phyloP scores from a whole-genome alignment of 176 grass and related monocot species.

The Alloteropsis semialata region DNA sequence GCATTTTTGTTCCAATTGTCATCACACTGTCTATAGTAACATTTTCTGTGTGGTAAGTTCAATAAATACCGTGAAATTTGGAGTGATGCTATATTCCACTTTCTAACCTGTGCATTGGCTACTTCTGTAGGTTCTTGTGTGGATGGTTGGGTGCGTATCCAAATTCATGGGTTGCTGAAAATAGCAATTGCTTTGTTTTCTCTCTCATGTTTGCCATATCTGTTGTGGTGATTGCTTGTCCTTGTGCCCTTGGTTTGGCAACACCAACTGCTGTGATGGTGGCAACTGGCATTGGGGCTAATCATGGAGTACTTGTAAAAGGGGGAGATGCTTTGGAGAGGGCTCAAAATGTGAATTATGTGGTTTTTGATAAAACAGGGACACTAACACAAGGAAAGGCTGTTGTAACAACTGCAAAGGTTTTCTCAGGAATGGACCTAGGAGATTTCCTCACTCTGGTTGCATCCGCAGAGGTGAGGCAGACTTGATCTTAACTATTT shows the following conservation, averaged over 20 bases:
- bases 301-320: slow-evolving; percentile 89
- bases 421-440: slow-evolving; percentile 87
- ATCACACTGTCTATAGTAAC: slow-evolving; percentile 87
- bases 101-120: slow-evolving; percentile 22
- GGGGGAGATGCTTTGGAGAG: slow-evolving; percentile 95
- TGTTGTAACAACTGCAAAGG: slow-evolving; percentile 80
- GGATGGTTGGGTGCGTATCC: slow-evolving; percentile 87
- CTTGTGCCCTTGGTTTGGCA: slow-evolving; percentile 93
- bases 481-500: neutral
- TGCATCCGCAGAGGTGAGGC: slow-evolving; percentile 91
- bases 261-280: slow-evolving; percentile 99
- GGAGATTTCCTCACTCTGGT: slow-evolving; percentile 87
- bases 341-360: slow-evolving; percentile 73
- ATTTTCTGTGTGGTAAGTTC: slow-evolving; percentile 78
- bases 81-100: neutral
- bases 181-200: slow-evolving; percentile 86
- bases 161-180: slow-evolving; percentile 77
- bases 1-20: slow-evolving; percentile 95
- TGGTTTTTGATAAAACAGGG: slow-evolving; percentile 97
- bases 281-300: slow-evolving; percentile 90
- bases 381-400: slow-evolving; percentile 97
- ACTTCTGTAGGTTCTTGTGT: slow-evolving; percentile 81
- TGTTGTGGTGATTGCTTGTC: slow-evolving; percentile 97
- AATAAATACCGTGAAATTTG: neutral
- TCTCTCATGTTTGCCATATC: slow-evolving; percentile 99